Percentiles rank a stretch among this genome's conserved stretches.
These are phyloP conservation scores for Solanum dulcamara DNA, from an alignment of 257 asterid genomes.

Conservation along the genomic window DNA sequence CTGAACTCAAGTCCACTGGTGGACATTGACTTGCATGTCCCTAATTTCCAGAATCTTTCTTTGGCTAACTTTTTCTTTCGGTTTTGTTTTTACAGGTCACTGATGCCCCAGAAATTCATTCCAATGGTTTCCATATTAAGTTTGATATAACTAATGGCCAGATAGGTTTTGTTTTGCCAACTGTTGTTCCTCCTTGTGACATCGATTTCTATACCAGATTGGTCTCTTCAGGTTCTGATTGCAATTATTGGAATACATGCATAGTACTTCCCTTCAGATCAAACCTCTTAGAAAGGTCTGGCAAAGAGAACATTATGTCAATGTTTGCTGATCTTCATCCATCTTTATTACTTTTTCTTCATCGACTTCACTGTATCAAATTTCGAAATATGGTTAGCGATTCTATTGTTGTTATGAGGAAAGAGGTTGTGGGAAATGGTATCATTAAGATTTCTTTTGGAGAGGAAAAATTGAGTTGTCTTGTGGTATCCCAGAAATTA, in stretches of 20 bases:
- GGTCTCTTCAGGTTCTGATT: constrained; percentile 36
- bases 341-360: constrained; percentile 57
- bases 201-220: constrained; percentile 44
- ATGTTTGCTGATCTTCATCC: constrained; percentile 96
- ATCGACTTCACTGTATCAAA: constrained; percentile 39
- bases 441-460: constrained; percentile 67
- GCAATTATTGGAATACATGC: constrained; percentile 71
- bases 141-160: constrained; percentile 86
- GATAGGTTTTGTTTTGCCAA: constrained; percentile 95
- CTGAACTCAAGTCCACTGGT: neutral
- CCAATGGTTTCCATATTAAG: constrained; percentile 85
- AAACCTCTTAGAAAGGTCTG: constrained; percentile 33
- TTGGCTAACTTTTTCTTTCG: neutral
- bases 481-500: constrained; percentile 66
- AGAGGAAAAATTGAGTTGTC: constrained; percentile 71
- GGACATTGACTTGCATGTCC: neutral
- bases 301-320: constrained; percentile 49
- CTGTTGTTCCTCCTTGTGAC: constrained; percentile 76
- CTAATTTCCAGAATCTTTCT: neutral
- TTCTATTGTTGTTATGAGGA: constrained; percentile 66
- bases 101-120: constrained; percentile 94
- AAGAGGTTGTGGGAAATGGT: constrained; percentile 65
- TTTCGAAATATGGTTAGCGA: constrained; percentile 57
- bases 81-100: constrained; percentile 44
- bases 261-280: constrained; percentile 83